These are phyloP conservation scores for Dioszegia crocea DNA, from an alignment of 768 basidiomycete genomes.

Conservation along the genomic window DNA sequence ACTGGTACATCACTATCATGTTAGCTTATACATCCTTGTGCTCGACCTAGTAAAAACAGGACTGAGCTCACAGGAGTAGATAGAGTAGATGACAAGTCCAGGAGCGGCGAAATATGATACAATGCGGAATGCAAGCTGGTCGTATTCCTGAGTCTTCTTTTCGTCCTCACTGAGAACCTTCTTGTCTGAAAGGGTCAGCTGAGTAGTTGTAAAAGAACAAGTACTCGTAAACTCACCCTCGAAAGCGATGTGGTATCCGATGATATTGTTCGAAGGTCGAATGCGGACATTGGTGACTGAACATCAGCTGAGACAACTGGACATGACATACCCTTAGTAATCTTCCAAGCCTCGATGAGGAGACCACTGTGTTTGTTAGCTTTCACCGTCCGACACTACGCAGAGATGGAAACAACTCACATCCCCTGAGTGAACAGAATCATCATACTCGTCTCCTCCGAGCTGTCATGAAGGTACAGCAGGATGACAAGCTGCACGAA, in stretches of 20 bases:
- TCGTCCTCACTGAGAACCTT: constrained; percentile 95
- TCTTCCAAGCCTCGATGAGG: constrained; percentile 82
- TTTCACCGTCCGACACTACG: neutral
- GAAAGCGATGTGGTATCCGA: constrained; percentile 78
- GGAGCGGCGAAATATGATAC: constrained; percentile 88
- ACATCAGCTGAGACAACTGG: constrained; percentile 55
- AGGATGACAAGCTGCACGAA: constrained; percentile 76
- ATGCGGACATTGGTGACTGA: constrained; percentile 62
- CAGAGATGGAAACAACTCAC: constrained; percentile 15
- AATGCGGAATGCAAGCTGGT: constrained; percentile 88
- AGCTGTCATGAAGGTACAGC: constrained; percentile 91
- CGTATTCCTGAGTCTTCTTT: constrained; percentile 95
- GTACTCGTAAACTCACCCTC: constrained; percentile 58
- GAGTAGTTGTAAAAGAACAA: neutral
- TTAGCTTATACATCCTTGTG: neutral
- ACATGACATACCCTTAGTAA: constrained; percentile 52
- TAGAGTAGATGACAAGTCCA: constrained; percentile 52
- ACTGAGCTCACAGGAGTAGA: constrained; percentile 47
- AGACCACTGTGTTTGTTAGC: constrained; percentile 38
- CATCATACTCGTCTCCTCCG: constrained; percentile 95
- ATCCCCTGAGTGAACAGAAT: constrained; percentile 63
- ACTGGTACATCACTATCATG: constrained; percentile 31
- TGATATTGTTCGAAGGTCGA: constrained; percentile 57
- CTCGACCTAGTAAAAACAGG: too few species aligned
- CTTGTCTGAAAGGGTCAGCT: constrained; percentile 62